A percentile compares a stretch with the other conserved stretches of the same genome.
phyloP scores from a whole-genome alignment of 2,329 filamentous ascomycete genomes.

The Trichoderma citrinoviride region DNA sequence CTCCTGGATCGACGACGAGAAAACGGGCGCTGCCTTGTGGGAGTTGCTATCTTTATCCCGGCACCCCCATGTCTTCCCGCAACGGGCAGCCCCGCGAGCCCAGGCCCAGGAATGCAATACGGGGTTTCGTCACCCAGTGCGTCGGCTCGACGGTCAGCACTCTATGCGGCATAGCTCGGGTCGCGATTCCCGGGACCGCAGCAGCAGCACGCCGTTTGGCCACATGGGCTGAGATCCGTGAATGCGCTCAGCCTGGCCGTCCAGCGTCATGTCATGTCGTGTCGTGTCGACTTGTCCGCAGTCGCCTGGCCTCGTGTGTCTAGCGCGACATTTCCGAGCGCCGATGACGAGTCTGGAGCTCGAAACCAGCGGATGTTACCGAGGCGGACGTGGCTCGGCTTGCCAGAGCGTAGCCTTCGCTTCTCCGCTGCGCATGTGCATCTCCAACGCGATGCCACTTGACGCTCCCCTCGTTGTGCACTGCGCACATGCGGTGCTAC shows the following conservation, averaged over 20 bases:
- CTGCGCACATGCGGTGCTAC: conserved; percentile 6
- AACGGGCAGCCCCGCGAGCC: conserved; percentile 4
- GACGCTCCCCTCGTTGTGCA: too few relatives aligned
- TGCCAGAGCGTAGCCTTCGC: background rate
- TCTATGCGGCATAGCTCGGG: conserved; percentile 18
- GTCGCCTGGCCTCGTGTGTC: too few relatives aligned
- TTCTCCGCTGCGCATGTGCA: conserved; percentile 1
- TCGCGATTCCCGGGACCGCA: conserved; percentile 9
- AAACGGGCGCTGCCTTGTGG: conserved; percentile 13
- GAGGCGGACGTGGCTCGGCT: too few relatives aligned
- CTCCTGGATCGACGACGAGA: conserved; percentile 3
- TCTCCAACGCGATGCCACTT: background rate
- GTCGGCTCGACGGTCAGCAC: conserved; percentile 16
- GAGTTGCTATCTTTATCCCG: conserved; percentile 11
- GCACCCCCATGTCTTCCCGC: conserved; percentile 8
- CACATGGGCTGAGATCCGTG: background rate
- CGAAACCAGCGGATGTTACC: too few relatives aligned
- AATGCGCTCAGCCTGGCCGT: background rate
- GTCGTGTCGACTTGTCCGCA: too few relatives aligned
- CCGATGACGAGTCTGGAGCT: too few relatives aligned
- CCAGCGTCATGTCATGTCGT: background rate
- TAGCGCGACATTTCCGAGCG: too few relatives aligned
- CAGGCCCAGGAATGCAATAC: background rate
- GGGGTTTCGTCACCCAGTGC: conserved; percentile 16
- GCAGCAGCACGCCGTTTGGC: background rate